phyloP scores from a whole-genome alignment of 2,329 filamentous ascomycete species.

The Trichoderma pleuroti region DNA sequence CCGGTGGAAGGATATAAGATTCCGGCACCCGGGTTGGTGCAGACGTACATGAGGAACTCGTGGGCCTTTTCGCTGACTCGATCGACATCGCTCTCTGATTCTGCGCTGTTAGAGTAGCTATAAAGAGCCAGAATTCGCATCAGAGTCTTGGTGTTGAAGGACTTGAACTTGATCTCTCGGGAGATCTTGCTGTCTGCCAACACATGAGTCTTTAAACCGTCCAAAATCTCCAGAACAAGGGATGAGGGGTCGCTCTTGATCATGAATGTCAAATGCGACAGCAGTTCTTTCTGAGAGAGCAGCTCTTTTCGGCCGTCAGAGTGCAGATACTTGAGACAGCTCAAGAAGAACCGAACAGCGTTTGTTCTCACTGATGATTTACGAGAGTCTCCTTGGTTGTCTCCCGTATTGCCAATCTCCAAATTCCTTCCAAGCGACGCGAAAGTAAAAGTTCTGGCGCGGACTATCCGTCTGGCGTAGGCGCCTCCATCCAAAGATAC shows the following conservation, averaged over 20 bases:
- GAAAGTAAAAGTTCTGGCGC: constrained; percentile 73
- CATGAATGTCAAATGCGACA: constrained; percentile 77
- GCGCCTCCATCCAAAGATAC: constrained; percentile 80
- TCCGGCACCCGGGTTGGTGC: constrained; percentile 69
- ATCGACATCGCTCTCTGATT: constrained; percentile 39
- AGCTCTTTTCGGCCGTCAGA: constrained; percentile 77
- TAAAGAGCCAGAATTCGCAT: constrained; percentile 71
- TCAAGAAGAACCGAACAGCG: constrained; percentile 75
- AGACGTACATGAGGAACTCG: constrained; percentile 69
- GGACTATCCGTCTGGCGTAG: constrained; percentile 72
- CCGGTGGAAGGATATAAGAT: constrained; percentile 73
- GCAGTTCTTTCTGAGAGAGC: constrained; percentile 72
- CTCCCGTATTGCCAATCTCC: constrained; percentile 59
- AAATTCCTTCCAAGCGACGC: constrained; percentile 79
- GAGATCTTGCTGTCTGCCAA: constrained; percentile 72
- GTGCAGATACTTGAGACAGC: constrained; percentile 74
- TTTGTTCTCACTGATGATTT: constrained; percentile 80
- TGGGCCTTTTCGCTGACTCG: constrained; percentile 68
- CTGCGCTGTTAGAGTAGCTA: constrained; percentile 49
- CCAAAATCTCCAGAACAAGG: constrained; percentile 71
- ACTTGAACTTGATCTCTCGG: constrained; percentile 67
- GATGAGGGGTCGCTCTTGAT: constrained; percentile 74
- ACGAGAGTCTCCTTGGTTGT: constrained; percentile 57
- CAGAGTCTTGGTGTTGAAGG: constrained; percentile 72
- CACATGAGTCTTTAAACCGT: constrained; percentile 65